Conservation (phyloP, 768 basidiomycete genomes). For the Sistotremastrum niveocremeum region DNA sequence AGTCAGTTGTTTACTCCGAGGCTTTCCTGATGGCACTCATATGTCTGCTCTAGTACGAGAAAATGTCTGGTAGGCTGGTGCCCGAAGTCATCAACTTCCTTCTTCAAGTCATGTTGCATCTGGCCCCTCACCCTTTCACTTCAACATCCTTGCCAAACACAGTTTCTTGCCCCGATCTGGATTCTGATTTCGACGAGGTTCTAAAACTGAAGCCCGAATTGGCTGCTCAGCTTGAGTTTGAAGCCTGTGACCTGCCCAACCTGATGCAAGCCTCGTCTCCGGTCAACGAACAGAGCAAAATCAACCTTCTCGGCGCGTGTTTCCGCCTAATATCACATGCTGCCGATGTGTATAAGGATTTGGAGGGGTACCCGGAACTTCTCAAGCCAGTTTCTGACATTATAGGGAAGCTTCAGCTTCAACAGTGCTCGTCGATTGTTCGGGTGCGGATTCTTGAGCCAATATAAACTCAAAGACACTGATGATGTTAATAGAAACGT, state of each 20-base stretch:
- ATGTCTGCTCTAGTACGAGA: constrained; percentile 55
- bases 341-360: constrained; percentile 61
- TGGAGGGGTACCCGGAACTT: constrained; percentile 78
- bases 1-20: constrained; percentile 11
- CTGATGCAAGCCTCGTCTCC: constrained; percentile 22
- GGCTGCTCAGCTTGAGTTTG: constrained; percentile 24
- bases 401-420: constrained; percentile 36
- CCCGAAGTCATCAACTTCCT: constrained; percentile 86
- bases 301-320: constrained; percentile 50
- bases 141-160: constrained; percentile 42
- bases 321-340: constrained; percentile 53
- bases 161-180: constrained; percentile 64
- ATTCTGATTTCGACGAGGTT: constrained; percentile 29
- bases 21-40: not conserved
- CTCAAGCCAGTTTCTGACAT: constrained; percentile 54
- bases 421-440: not conserved
- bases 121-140: constrained; percentile 51
- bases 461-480: too few relatives aligned
- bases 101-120: constrained; percentile 51
- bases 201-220: constrained; percentile 27
- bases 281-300: constrained; percentile 50
- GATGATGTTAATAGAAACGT: too few relatives aligned
- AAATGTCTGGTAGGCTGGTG: constrained; percentile 69
- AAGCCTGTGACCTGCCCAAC: constrained; percentile 33
- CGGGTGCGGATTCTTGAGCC: too few relatives aligned